phyloP scores from a whole-genome alignment of 2,329 filamentous ascomycete genomes.

The Gnomoniopsis smithogilvyi region DNA sequence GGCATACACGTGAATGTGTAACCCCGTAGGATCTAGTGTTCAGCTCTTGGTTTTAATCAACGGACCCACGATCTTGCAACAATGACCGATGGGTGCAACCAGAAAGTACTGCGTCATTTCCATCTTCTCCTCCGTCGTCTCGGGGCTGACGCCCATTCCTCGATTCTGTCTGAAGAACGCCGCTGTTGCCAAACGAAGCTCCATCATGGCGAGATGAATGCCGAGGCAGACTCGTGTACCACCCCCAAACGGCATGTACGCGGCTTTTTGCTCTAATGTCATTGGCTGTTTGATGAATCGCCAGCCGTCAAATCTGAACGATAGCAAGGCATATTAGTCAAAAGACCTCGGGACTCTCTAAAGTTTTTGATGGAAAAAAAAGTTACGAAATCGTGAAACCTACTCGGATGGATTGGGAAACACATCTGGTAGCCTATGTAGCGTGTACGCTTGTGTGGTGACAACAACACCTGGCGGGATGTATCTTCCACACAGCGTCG shows the following conservation, averaged over 20 bases:
- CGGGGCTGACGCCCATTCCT: constrained; percentile 10
- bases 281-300: constrained; percentile 28
- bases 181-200: constrained; percentile 43
- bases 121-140: constrained; percentile 28
- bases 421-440: constrained; percentile 26
- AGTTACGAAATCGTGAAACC: neutral
- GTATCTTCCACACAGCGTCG: constrained; percentile 24
- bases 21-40: no score
- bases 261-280: constrained; percentile 33
- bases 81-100: constrained; percentile 5
- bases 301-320: constrained; percentile 23
- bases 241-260: constrained; percentile 47
- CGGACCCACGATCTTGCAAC: neutral
- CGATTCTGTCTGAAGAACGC: constrained; percentile 38
- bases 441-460: constrained; percentile 32
- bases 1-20: no score
- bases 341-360: no score
- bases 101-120: constrained; percentile 17
- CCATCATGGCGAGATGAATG: constrained; percentile 47
- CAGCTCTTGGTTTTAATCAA: no score
- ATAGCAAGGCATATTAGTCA: no score
- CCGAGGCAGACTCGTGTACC: constrained; percentile 50
- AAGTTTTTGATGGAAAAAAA: no score
- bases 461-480: constrained; percentile 30
- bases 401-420: neutral